Percentiles rank a stretch among this genome's conserved stretches.
Evolutionary conservation across 176 grass and related monocot genomes (phyloP).

Genomic region (Carex parvula): DNA sequence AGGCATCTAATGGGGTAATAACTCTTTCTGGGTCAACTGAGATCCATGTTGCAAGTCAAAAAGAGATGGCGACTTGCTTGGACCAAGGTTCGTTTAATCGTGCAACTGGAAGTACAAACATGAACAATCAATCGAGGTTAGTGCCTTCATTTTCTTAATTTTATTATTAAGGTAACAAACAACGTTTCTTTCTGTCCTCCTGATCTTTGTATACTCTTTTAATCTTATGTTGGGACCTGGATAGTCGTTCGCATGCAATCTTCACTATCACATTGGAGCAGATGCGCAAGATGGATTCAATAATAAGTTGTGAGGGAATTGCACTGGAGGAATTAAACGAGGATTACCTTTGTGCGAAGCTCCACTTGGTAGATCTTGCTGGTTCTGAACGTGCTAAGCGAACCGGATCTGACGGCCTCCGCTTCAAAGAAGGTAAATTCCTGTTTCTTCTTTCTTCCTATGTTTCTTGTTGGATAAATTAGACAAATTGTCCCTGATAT

Average conservation of each 20-base stretch:
- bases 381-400: constrained; percentile 92
- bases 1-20: constrained; percentile 92
- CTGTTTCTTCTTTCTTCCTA: not conserved
- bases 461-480: not conserved
- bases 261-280: constrained; percentile 99
- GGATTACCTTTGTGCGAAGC: constrained; percentile 92
- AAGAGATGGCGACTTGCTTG: constrained; percentile 84
- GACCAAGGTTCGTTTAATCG: constrained; percentile 82
- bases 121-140: constrained; percentile 99
- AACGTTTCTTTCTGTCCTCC: not conserved
- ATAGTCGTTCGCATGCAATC: constrained; percentile 99
- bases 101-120: constrained; percentile 93
- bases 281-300: constrained; percentile 83
- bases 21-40: constrained; percentile 90
- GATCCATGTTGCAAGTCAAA: constrained; percentile 71
- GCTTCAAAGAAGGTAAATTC: constrained; percentile 92
- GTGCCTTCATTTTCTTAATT: not conserved
- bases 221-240: not conserved
- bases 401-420: constrained; percentile 92
- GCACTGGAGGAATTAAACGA: constrained; percentile 76
- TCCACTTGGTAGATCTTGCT: constrained; percentile 94
- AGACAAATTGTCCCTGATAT: not conserved
- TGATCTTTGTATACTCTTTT: not conserved
- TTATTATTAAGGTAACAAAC: not conserved
- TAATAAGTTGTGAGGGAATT: constrained; percentile 58